Evolutionary conservation across 305 asterid genomes (phyloP), one percentile per base, ranked within the genome.

Genomic region (Coffea humblotiana): DNA sequence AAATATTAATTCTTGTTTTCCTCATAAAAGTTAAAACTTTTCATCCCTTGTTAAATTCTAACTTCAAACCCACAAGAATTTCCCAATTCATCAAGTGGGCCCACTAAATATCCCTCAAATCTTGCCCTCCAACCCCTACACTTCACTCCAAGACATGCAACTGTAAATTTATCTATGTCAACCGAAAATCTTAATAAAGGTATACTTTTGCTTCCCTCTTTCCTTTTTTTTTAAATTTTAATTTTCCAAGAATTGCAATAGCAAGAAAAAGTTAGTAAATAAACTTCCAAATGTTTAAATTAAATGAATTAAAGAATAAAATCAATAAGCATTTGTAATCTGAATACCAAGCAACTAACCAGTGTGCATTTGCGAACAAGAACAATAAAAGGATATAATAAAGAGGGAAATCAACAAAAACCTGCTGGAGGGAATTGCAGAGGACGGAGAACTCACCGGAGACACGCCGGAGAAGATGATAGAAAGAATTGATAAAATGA

Each of bases 381-480:
- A 73, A 37, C 25, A 35, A 12, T 13, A 14, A 54, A 19, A 16
- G 63, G 23, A 11, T 18, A 52, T 16, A 61, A 77, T n/a, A 32
- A 8, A 35, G 43, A 5, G 15, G 45, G 27, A 45, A 18, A 67
- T 11, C 18, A 37, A 29, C 6, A 27, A 48, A 8, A 52, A 80
- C 79, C 79, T 65, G 56, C 68, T 73, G 6, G 58, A 9, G 0
- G 16, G 23, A 45, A 73, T 23, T 3, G 27, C 3, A 45, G 3
- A 47, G 45, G 16, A 65, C 35, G 51, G 56, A 56, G 58, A 52
- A 45, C 65, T 29, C 45, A 72, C 60, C 81, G 78, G 75, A 72
- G 37, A 35, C 10, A 48, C 51, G 21, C 64, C 71, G 77, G 70
- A 79, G 79, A 35, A 35, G 37, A 37, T 45, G 66, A 23, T 45